These are phyloP conservation scores for Hyphodiscus hymeniophilus DNA, from an alignment of 495 filamentous ascomycete genomes.

Conservation along the genomic window DNA sequence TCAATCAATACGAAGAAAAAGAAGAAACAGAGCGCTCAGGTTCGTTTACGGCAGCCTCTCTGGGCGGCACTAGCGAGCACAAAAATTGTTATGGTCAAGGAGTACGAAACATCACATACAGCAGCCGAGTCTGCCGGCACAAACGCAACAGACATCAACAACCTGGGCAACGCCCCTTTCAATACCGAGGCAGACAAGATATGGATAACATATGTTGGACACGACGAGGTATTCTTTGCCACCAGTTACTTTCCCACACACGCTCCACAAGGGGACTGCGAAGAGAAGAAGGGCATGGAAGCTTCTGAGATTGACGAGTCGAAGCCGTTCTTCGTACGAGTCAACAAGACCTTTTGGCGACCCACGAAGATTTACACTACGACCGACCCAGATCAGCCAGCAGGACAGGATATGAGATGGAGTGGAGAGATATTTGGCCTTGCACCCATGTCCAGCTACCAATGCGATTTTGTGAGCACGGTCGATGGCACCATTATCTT, in stretches of 20 bases:
- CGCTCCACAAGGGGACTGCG: slow-evolving; percentile 12
- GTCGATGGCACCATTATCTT: slow-evolving; percentile 66
- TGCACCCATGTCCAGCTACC: slow-evolving; percentile 76
- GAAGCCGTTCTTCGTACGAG: slow-evolving; percentile 78
- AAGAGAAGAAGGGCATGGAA: slow-evolving; percentile 20
- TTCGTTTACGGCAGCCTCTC: slow-evolving; percentile 81
- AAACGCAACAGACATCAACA: slow-evolving; percentile 67
- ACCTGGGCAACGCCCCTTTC: slow-evolving; percentile 73
- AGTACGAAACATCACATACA: slow-evolving; percentile 80
- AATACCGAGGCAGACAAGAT: slow-evolving; percentile 63
- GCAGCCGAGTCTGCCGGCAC: slow-evolving; percentile 64
- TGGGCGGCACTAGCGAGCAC: slow-evolving; percentile 93
- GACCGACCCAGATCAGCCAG: slow-evolving; percentile 29
- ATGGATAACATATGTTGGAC: slow-evolving; percentile 80
- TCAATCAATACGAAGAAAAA: slow-evolving; percentile 67
- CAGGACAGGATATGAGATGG: slow-evolving; percentile 46
- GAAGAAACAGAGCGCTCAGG: slow-evolving; percentile 79
- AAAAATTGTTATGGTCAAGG: slow-evolving; percentile 87
- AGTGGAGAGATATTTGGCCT: slow-evolving; percentile 83
- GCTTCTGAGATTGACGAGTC: slow-evolving; percentile 47
- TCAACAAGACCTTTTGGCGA: slow-evolving; percentile 86
- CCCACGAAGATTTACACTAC: slow-evolving; percentile 61
- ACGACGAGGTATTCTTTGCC: slow-evolving; percentile 74
- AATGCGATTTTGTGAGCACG: slow-evolving; percentile 73
- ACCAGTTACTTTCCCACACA: slow-evolving; percentile 54